phyloP scores from a whole-genome alignment of 2,329 filamentous ascomycete species.

The Aspergillus sp. region DNA sequence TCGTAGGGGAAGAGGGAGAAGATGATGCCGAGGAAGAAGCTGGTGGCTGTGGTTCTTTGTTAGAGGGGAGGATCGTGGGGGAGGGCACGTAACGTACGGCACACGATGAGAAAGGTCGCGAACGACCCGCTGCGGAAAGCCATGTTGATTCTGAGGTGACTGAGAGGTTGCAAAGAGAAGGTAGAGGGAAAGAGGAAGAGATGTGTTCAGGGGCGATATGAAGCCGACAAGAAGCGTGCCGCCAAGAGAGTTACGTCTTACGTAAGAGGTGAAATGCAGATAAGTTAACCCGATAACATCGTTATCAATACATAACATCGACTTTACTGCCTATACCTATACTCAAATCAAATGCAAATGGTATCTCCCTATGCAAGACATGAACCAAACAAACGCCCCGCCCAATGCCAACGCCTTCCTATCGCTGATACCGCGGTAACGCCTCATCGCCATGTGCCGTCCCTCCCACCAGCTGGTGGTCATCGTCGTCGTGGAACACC shows the following conservation, averaged over 20 bases:
- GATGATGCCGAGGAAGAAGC: slow-evolving; percentile 97
- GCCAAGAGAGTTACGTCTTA: not conserved
- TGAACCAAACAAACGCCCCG: slow-evolving; percentile 13
- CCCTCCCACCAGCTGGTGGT: slow-evolving; percentile 45
- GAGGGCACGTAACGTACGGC: slow-evolving; percentile 62
- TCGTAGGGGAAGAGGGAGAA: slow-evolving; percentile 95
- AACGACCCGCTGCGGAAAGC: slow-evolving; percentile 61
- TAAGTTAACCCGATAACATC: not conserved
- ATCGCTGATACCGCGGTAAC: slow-evolving; percentile 46
- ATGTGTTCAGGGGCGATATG: not conserved
- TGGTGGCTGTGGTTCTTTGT: slow-evolving; percentile 60
- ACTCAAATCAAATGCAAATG: slow-evolving; percentile 15
- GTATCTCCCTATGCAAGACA: slow-evolving; percentile 34
- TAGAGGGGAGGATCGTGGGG: slow-evolving; percentile 2
- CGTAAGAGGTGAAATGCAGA: not conserved
- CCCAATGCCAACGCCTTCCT: slow-evolving; percentile 10
- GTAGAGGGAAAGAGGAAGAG: slow-evolving; percentile 8
- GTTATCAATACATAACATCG: too few species aligned
- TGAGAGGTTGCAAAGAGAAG: slow-evolving; percentile 10
- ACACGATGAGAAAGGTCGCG: slow-evolving; percentile 94
- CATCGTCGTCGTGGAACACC: slow-evolving; percentile 57
- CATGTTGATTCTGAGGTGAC: slow-evolving; percentile 23
- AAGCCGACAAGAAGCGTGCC: not conserved
- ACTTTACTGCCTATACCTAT: too few species aligned
- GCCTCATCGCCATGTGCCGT: slow-evolving; percentile 38